Percentiles rank a stretch among this genome's conserved stretches.
These are phyloP conservation scores for Lepidium didymum DNA, from an alignment of 345 rosid genomes.

Conservation along the genomic window DNA sequence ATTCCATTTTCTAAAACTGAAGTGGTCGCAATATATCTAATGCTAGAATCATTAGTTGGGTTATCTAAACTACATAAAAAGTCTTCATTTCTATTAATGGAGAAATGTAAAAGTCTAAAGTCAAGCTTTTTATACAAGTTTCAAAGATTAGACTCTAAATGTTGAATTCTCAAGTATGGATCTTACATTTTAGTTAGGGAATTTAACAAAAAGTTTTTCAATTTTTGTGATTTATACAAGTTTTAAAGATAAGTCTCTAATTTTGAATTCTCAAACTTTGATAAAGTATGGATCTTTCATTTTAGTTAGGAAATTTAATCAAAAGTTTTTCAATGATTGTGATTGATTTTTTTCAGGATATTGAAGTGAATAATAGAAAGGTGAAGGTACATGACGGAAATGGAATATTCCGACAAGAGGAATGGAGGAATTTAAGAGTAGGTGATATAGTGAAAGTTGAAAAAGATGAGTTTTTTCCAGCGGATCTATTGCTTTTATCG, in stretches of 20 bases:
- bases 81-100: no score
- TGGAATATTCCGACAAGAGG: conserved; percentile 50
- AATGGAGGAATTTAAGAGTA: conserved; percentile 77
- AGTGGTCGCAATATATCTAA: no score
- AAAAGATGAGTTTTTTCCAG: conserved; percentile 87
- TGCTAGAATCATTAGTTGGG: no score
- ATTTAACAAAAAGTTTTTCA: no score
- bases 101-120: not conserved
- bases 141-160: no score
- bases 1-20: no score
- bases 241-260: not conserved
- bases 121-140: not conserved
- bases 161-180: no score
- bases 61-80: no score
- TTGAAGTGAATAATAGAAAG: conserved; percentile 73
- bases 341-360: conserved; percentile 46
- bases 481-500: conserved; percentile 74
- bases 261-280: not conserved
- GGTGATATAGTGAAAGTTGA: conserved; percentile 84
- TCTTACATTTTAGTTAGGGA: no score
- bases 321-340: not conserved
- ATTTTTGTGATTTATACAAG: not conserved
- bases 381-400: conserved; percentile 53
- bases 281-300: not conserved
- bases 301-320: not conserved